A percentile compares a stretch with the other conserved stretches of the same genome.
phyloP scores from a whole-genome alignment of 441 rosid genomes.

The Croton laevigatus region DNA sequence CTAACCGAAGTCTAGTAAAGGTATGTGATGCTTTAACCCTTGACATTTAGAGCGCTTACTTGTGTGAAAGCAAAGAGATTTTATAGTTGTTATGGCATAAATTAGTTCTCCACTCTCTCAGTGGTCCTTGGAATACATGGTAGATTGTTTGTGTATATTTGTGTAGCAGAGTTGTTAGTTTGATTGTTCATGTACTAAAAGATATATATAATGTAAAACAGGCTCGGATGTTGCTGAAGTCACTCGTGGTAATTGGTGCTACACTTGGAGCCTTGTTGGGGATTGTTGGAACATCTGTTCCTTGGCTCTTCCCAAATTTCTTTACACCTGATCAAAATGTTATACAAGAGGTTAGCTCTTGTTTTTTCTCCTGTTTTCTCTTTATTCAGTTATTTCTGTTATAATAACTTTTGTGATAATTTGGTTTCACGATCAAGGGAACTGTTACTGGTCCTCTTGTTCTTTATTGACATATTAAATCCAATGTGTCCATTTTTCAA shows the following conservation, averaged over 20 bases:
- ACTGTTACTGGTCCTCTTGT: neutral
- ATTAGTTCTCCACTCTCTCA: neutral
- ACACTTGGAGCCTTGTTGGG: conserved; percentile 65
- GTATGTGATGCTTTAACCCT: conserved; percentile 28
- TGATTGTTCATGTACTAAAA: conserved; percentile 14
- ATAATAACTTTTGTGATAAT: neutral
- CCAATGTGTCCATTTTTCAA: neutral
- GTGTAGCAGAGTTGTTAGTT: conserved; percentile 7
- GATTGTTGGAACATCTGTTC: conserved; percentile 59
- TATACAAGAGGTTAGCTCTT: conserved; percentile 55
- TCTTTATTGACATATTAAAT: conserved; percentile 4
- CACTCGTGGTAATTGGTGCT: conserved; percentile 76
- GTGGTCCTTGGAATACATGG: neutral
- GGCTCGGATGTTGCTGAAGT: conserved; percentile 80
- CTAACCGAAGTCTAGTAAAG: conserved; percentile 57
- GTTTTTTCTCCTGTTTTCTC: neutral
- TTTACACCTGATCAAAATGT: conserved; percentile 67
- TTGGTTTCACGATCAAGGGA: conserved; percentile 5
- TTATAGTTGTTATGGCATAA: neutral
- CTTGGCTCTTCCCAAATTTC: conserved; percentile 66
- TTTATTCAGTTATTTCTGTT: conserved; percentile 2
- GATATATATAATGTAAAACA: conserved; percentile 30
- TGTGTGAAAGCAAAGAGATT: neutral
- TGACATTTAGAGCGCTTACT: neutral
- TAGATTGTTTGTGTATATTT: neutral